Evolutionary conservation across 768 basidiomycete species (phyloP).

Genomic region (Cyathus striatus): DNA sequence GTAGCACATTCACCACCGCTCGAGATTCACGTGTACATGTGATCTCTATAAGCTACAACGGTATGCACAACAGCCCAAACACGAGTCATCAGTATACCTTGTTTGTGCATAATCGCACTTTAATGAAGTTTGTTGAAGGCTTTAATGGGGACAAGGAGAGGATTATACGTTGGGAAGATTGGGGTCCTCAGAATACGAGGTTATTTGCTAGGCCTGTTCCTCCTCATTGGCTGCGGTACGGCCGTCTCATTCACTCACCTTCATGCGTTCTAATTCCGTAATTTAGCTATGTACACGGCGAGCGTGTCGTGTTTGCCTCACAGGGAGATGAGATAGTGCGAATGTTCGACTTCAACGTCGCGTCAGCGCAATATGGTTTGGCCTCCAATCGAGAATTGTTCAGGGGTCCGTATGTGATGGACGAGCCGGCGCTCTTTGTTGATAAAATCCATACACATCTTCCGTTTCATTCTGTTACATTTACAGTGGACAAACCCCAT

Average conservation of each 20-base stretch:
- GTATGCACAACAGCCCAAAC: background rate
- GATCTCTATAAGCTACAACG: background rate
- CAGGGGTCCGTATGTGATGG: background rate
- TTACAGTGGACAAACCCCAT: constrained; percentile 1
- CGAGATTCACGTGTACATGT: background rate
- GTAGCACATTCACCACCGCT: background rate
- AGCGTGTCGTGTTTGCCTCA: constrained; percentile 8
- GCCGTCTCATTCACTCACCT: background rate
- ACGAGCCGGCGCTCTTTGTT: constrained; percentile 1
- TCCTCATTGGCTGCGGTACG: constrained; percentile 8
- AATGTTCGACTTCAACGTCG: constrained; percentile 7
- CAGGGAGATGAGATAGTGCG: constrained; percentile 1
- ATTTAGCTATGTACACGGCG: constrained; percentile 13
- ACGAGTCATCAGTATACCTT: background rate
- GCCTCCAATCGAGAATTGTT: background rate
- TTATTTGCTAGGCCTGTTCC: constrained; percentile 4
- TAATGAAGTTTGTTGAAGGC: constrained; percentile 6
- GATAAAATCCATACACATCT: constrained; percentile 4
- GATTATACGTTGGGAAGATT: constrained; percentile 7
- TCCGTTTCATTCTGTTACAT: constrained; percentile 4
- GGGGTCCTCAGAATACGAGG: constrained; percentile 11
- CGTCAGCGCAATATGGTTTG: too few relatives aligned
- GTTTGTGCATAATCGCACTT: constrained; percentile 8
- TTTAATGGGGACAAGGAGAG: background rate
- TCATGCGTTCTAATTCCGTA: background rate